Evolutionary conservation across 495 filamentous ascomycete species (phyloP).

Genomic region (Staphylotrichum tortipilum): DNA sequence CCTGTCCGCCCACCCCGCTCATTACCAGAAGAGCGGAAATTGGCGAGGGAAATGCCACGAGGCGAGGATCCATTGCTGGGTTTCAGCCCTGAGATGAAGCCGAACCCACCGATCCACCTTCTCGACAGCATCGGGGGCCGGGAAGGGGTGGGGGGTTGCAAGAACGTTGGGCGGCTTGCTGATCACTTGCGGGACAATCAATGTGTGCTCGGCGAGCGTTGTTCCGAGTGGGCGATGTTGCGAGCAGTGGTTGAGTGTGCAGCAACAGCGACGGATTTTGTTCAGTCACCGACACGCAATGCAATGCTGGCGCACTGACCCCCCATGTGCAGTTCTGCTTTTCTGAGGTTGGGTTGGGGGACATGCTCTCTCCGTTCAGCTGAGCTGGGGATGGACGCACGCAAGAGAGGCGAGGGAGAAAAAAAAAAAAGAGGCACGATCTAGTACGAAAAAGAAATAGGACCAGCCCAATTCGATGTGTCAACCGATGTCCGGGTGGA

Average conservation of each 20-base stretch:
- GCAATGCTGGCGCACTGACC: not conserved
- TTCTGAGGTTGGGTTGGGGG: no score
- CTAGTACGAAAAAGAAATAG: not conserved
- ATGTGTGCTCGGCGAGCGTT: no score
- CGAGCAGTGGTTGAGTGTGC: no score
- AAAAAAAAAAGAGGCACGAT: no score
- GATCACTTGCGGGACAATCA: no score
- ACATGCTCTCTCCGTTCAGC: not conserved
- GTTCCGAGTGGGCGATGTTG: no score
- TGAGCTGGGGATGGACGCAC: not conserved
- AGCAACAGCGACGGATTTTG: no score
- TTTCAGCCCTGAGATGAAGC: conserved; percentile 15
- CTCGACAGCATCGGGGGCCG: not conserved
- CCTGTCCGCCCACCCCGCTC: conserved; percentile 1
- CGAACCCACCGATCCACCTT: not conserved
- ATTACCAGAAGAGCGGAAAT: conserved; percentile 16
- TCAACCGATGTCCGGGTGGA: not conserved
- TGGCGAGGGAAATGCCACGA: conserved; percentile 10
- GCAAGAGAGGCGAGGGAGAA: no score
- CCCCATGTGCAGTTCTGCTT: no score
- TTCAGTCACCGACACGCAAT: no score
- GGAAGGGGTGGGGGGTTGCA: not conserved
- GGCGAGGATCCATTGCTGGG: conserved; percentile 4
- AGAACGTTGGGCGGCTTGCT: not conserved
- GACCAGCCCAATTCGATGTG: not conserved